phyloP scores from a whole-genome alignment of 2,329 filamentous ascomycete species.

The Aspergillus jensenii region DNA sequence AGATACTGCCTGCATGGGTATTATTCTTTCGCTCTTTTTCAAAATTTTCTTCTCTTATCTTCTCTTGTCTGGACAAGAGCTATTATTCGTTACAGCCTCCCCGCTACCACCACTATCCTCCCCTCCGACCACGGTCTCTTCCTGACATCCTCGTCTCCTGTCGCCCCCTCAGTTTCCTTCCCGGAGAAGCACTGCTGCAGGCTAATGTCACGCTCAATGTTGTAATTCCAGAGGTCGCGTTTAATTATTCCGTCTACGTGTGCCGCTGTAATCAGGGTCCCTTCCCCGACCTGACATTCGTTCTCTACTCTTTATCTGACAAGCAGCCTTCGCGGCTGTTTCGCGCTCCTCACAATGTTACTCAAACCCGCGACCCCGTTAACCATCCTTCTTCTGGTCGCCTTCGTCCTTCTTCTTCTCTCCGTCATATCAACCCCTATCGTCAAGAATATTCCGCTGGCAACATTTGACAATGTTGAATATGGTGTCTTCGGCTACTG shows the following conservation, averaged over 20 bases:
- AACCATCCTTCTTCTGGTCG: slow-evolving; percentile 77
- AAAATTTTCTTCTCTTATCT: slow-evolving; percentile 1
- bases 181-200: slow-evolving; percentile 7
- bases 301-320: not conserved
- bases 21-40: slow-evolving; percentile 1
- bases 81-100: slow-evolving; percentile 7
- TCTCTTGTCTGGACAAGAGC: slow-evolving; percentile 12
- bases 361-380: slow-evolving; percentile 90
- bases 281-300: not conserved
- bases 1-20: slow-evolving; percentile 9
- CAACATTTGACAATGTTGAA: slow-evolving; percentile 70
- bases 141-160: not conserved
- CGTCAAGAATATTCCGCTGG: slow-evolving; percentile 80
- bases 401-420: slow-evolving; percentile 81
- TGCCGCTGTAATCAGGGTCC: slow-evolving; percentile 10
- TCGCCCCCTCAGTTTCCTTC: not conserved
- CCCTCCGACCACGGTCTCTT: not conserved
- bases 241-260: slow-evolving; percentile 1
- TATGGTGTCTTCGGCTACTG: slow-evolving; percentile 96
- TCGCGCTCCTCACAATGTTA: slow-evolving; percentile 56
- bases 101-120: not conserved
- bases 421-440: slow-evolving; percentile 90
- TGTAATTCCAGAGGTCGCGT: slow-evolving; percentile 4
- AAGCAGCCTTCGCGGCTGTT: slow-evolving; percentile 7
- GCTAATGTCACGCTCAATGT: slow-evolving; percentile 13